These are phyloP conservation scores for Morella rubra DNA, from an alignment of 306 rosid species.

Conservation along the genomic window DNA sequence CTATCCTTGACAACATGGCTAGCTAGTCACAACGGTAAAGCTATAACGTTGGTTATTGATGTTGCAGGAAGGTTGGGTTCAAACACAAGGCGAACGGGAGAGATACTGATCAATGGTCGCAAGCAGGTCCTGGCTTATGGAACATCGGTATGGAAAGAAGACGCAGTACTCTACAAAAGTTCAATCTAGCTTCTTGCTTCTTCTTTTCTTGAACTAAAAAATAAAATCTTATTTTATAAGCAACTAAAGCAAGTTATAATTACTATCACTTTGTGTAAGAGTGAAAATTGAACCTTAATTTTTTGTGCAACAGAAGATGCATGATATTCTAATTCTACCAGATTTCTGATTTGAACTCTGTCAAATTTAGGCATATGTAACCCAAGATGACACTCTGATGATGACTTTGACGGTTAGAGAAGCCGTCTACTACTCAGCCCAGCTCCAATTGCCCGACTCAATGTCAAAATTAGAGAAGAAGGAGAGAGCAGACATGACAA, in stretches of 20 bases:
- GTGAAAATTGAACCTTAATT: no score
- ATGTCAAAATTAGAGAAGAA: conserved; percentile 43
- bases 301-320: neutral
- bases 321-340: neutral
- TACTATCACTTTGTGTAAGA: no score
- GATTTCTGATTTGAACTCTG: neutral
- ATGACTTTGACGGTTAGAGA: conserved; percentile 45
- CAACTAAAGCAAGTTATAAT: no score
- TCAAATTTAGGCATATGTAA: conserved; percentile 37
- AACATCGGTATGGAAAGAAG: conserved; percentile 22
- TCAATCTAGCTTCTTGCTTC: no score
- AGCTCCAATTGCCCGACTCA: conserved; percentile 44
- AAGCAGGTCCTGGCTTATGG: conserved; percentile 28
- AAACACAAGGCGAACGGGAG: conserved; percentile 15
- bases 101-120: conserved; percentile 30
- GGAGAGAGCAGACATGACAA: conserved; percentile 42
- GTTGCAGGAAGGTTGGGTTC: conserved; percentile 23
- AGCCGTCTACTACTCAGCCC: conserved; percentile 50
- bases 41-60: neutral
- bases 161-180: no score
- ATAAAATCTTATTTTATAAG: no score
- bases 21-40: no score
- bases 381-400: conserved; percentile 45
- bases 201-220: no score
- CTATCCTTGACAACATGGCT: no score